Percentiles rank a stretch among this genome's conserved stretches.
phyloP scores from a whole-genome alignment of 1,284 basidiomycete species.

The Pseudomicrostroma phylloplanum region DNA sequence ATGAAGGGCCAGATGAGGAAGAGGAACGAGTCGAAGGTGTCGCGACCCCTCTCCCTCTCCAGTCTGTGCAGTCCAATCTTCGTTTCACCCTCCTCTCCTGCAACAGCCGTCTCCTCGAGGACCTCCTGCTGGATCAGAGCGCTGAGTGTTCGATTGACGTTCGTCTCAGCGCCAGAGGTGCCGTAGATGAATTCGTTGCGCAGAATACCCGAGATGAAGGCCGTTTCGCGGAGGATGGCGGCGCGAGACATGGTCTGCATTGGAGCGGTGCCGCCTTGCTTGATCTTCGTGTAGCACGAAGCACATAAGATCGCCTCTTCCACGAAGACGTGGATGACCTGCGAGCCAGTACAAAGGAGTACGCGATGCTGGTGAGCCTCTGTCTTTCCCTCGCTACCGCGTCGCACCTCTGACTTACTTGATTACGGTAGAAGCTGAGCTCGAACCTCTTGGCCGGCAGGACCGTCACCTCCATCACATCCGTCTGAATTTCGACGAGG shows the following conservation, averaged over 20 bases:
- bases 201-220: conserved; percentile 48
- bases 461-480: conserved; percentile 50
- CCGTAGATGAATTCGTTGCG: conserved; percentile 52
- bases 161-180: conserved; percentile 45
- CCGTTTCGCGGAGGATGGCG: conserved; percentile 35
- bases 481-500: conserved; percentile 41
- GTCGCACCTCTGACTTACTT: conserved; percentile 13
- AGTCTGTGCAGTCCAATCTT: conserved; percentile 24
- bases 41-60: conserved; percentile 46
- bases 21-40: conserved; percentile 46
- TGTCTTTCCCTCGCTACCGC: too few species aligned
- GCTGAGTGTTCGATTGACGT: conserved; percentile 40
- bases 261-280: conserved; percentile 47
- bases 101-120: conserved; percentile 8
- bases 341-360: conserved; percentile 15
- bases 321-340: conserved; percentile 45
- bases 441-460: conserved; percentile 49
- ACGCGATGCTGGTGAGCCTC: conserved; percentile 9
- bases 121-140: conserved; percentile 22
- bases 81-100: conserved; percentile 9
- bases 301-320: conserved; percentile 35
- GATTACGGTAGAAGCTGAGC: conserved; percentile 52
- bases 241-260: conserved; percentile 45
- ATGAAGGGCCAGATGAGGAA: conserved; percentile 47
- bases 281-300: conserved; percentile 50